phyloP scores from a whole-genome alignment of 2,329 filamentous ascomycete species.

The Camillea tinctor region DNA sequence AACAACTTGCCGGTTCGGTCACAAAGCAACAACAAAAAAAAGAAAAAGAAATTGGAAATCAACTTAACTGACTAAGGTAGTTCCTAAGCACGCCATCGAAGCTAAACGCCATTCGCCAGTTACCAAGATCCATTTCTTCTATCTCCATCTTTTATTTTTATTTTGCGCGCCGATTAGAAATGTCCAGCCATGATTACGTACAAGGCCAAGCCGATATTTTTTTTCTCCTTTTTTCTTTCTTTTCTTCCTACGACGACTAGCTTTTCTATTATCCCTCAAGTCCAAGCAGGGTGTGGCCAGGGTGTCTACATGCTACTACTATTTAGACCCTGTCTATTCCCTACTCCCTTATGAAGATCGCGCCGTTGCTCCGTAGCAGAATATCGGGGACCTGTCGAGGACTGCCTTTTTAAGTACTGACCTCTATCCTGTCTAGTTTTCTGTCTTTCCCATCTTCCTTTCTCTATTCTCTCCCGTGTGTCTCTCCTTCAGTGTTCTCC shows the following conservation, averaged over 20 bases:
- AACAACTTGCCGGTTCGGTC: neutral
- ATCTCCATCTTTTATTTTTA: conserved; percentile 6
- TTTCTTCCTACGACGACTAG: neutral
- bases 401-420: conserved; percentile 7
- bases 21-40: neutral
- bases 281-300: conserved; percentile 4
- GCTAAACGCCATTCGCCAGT: conserved; percentile 26
- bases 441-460: neutral
- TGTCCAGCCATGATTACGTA: neutral
- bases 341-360: conserved; percentile 5
- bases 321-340: conserved; percentile 3
- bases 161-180: conserved; percentile 3
- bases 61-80: conserved; percentile 15
- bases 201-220: conserved; percentile 3
- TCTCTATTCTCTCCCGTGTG: neutral
- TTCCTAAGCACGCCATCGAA: conserved; percentile 34
- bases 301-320: conserved; percentile 3
- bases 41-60: no score
- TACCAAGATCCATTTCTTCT: conserved; percentile 11
- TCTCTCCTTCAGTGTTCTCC: neutral
- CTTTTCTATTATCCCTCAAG: conserved; percentile 3
- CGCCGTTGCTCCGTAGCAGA: conserved; percentile 5
- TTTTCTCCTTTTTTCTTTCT: neutral
- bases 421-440: neutral
- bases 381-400: conserved; percentile 4